Evolutionary conservation across 2,329 filamentous ascomycete species (phyloP).

Genomic region (Nothomitra cinnamomea): DNA sequence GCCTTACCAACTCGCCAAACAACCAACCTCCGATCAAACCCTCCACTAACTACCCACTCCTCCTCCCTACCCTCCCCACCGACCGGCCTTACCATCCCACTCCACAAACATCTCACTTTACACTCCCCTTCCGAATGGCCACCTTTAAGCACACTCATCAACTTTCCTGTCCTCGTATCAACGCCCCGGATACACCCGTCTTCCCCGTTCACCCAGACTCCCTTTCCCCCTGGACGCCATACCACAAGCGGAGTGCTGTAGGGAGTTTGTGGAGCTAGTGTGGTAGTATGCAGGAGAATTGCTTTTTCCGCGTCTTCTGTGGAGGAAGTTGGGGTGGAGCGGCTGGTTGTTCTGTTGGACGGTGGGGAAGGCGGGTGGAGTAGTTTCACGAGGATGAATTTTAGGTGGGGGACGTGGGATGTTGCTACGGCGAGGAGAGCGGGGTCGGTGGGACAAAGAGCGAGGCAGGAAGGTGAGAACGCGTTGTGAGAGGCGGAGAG

Average conservation of each 20-base stretch:
- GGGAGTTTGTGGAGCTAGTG: slow-evolving; percentile 43
- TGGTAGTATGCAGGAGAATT: slow-evolving; percentile 41
- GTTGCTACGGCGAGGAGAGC: slow-evolving; percentile 41
- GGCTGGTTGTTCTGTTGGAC: slow-evolving; percentile 8
- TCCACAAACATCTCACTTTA: slow-evolving; percentile 41
- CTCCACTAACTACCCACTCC: slow-evolving; percentile 43
- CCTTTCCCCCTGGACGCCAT: slow-evolving; percentile 44
- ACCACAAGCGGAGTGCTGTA: slow-evolving; percentile 45
- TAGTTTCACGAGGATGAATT: slow-evolving; percentile 40
- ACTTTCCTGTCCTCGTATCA: slow-evolving; percentile 39
- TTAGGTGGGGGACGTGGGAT: slow-evolving; percentile 43
- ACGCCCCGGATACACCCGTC: slow-evolving; percentile 44
- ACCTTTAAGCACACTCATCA: slow-evolving; percentile 30
- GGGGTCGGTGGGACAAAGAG: slow-evolving; percentile 36
- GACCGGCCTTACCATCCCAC: slow-evolving; percentile 8
- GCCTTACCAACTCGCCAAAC: slow-evolving; percentile 27
- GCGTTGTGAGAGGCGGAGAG: slow-evolving; percentile 46
- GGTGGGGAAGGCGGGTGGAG: slow-evolving; percentile 28
- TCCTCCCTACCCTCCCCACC: slow-evolving; percentile 14
- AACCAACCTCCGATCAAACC: slow-evolving; percentile 44
- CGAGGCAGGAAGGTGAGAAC: slow-evolving; percentile 41
- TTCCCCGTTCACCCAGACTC: slow-evolving; percentile 47
- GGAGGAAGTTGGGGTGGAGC: slow-evolving; percentile 10
- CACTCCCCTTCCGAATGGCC: slow-evolving; percentile 35
- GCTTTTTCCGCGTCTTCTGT: slow-evolving; percentile 35